Base-by-base conservation (phyloP, 208 protist species). In the Trypanosoma lewisi region DNA sequence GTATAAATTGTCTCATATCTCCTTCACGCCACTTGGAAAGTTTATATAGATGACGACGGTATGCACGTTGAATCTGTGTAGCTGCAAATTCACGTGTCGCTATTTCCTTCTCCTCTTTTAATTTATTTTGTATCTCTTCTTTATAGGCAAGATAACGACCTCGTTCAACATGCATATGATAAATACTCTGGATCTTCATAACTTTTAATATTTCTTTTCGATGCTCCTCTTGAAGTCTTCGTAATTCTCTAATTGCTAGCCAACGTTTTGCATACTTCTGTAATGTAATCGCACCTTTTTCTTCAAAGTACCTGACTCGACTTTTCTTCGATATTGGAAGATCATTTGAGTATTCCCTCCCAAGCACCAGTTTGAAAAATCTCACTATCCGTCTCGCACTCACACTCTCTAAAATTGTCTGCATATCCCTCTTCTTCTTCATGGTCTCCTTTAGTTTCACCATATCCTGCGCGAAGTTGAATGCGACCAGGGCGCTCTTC, bases 201-300 rank as follows among this genome's bases (percentile, higher is more conserved):
- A 89, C 52, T 25, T 63, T 58, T 25, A 42, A 45, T 14, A 83
- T 48, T 33, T 76, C 58, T 45, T 55, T 49, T 19, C 59, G 73
- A 48, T 63, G 75, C 54, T 76, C 63, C 8, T 54, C 56, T 50
- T 75, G 48, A 41, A 75, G 75, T 11, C 58, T 59, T 48, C 61
- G 47, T 19, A 71, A 56, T 67, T 80, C 74, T 53, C 79, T 65
- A 28, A 50, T 63, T 25, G 83, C 83, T 2, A 88, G 54, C 87
- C 87, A 93, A 27, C 81, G 78, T 11, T 78, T 63, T 17, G 63
- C 78, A 72, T 90, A 89, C 65, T 83, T 89, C 56, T 93, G 83
- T 54, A 93, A 50, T 1, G 63, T 70, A 25, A 80, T 61, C 9
- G 77, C 76, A 2, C 80, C 71, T 36, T 58, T 67, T 56, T 73